Base-by-base conservation (phyloP, 768 basidiomycete genomes). In the Pleurotus pulmonarius region DNA sequence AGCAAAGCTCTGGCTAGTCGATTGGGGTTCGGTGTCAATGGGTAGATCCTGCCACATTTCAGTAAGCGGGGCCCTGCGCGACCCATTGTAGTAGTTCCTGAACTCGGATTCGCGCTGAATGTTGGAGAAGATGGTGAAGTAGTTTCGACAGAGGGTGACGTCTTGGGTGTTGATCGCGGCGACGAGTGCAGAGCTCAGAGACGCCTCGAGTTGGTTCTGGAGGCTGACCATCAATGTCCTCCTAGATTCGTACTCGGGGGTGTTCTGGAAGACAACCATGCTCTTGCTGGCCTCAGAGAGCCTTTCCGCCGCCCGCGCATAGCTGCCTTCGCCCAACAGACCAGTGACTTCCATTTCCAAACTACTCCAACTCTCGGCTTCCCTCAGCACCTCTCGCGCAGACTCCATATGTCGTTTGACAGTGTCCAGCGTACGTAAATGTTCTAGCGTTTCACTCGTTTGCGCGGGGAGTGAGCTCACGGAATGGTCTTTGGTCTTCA, bases 331-430 rank as follows among this genome's bases (percentile, higher is more conserved):
- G 12, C 79, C 73, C 41, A 98, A 79, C n/a, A 96, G 80, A 2
- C 88, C 78, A 0, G 90, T 91, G 46, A 97, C 89, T 72, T 99
- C 97, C 37, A 89, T 80, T 68, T 98, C 97, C 46, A 99, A 80
- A 2, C 92, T 92, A 56, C 88, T 91, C 97, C 97, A 99, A 61
- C 88, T 92, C 75, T 98, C 95, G 11, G 97, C 95, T 67, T 98
- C 96, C 22, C 88, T 84, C 37, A 98, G 73, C 15, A 98, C 94
- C 59, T 93, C 93, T 34, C 94, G 78, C 1, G 93, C 82, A 0
- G 86, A 85, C 67, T 94, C 93, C 92, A 99, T 94, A 18, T 88
- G 79, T 20, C 75, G 75, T 66, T 94, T 97, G 25, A 94, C 80
- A 8, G 81, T 83, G 69, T 98, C 94, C 40, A 98, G 78, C 44